Evolutionary conservation across 768 basidiomycete genomes (phyloP), one percentile per base, ranked within the genome.

Genomic region (Suillus subaureus): DNA sequence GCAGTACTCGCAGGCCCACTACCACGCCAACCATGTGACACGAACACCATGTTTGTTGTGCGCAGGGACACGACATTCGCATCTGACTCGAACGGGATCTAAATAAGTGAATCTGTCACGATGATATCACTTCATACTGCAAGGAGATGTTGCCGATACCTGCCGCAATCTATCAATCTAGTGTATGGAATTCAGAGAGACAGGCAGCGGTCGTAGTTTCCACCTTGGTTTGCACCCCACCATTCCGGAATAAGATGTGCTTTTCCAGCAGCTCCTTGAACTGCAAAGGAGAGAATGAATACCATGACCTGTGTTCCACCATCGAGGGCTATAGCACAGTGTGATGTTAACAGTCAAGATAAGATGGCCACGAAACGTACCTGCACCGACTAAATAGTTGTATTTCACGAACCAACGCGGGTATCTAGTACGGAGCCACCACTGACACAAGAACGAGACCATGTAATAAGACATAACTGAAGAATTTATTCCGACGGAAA

Each of bases 171-270:
- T n/a, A n/a, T n/a, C n/a, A n/a, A n/a, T n/a, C n/a, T n/a, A n/a
- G n/a, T n/a, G n/a, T n/a, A n/a, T n/a, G n/a, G n/a, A n/a, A n/a
- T n/a, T n/a, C n/a, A n/a, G n/a, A n/a, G n/a, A n/a, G n/a, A n/a
- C n/a, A 85, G n/a, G 52, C 65, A 66, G 28, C 39, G 65, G 23
- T 66, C 65, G 26, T 70, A 75, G 69, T 78, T 72, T 70, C 82
- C 82, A 21, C 71, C 71, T 68, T 84, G 83, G 69, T 85, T 83
- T 9, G 82, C 83, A 15, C 82, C 82, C 84, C 83, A 84, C 84
- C 83, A 84, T 72, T 79, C 75, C 26, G 82, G 82, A 77, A 85
- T 83, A 26, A 82, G 68, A 70, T 84, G 81, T 1, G 82, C 73
- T 6, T 72, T 65, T 15, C 85, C 85, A 5, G 82, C 77, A 8